Conservation (phyloP, 1,139 yeast genomes). For the Petasospora rhodanensis region DNA sequence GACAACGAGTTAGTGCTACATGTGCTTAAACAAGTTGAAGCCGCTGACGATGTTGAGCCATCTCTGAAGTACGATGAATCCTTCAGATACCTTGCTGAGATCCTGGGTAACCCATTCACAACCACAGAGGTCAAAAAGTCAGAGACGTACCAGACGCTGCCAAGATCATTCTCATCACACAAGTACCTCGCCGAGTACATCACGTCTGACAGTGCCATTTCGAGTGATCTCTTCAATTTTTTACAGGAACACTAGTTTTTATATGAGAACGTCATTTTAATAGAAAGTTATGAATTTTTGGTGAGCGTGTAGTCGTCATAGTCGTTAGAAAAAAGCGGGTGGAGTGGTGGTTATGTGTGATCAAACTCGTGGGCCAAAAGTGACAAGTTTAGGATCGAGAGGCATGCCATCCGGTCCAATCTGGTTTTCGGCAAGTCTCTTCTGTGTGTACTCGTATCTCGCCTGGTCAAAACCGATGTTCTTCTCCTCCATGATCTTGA, state of each 20-base stretch:
- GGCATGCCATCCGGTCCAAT: conserved; percentile 52
- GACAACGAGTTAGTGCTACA: conserved; percentile 3
- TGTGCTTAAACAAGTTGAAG: conserved; percentile 1
- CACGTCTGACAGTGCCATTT: conserved; percentile 17
- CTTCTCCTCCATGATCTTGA: conserved; percentile 48
- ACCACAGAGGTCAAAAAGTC: conserved; percentile 10
- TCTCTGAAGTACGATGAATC: conserved; percentile 20
- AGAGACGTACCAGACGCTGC: conserved; percentile 17
- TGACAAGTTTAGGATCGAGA: conserved; percentile 45
- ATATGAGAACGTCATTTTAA: no score
- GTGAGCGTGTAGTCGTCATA: no score
- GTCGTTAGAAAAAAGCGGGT: no score
- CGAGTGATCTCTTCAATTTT: conserved; percentile 13
- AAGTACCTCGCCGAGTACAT: conserved; percentile 23
- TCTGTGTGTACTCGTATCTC: conserved; percentile 46
- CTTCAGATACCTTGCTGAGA: conserved; percentile 25
- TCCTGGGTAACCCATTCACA: conserved; percentile 16
- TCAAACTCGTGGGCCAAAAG: no score
- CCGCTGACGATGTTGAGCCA: conserved; percentile 1
- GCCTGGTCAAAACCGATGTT: conserved; percentile 66
- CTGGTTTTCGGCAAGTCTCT: conserved; percentile 44
- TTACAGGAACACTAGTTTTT: conserved; percentile 5
- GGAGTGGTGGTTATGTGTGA: no score
- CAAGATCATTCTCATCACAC: conserved; percentile 25
- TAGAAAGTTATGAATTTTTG: no score